Percentiles rank a stretch among this genome's conserved stretches.
Evolutionary conservation across 495 filamentous ascomycete genomes (phyloP).

Genomic region (Letharia lupina): DNA sequence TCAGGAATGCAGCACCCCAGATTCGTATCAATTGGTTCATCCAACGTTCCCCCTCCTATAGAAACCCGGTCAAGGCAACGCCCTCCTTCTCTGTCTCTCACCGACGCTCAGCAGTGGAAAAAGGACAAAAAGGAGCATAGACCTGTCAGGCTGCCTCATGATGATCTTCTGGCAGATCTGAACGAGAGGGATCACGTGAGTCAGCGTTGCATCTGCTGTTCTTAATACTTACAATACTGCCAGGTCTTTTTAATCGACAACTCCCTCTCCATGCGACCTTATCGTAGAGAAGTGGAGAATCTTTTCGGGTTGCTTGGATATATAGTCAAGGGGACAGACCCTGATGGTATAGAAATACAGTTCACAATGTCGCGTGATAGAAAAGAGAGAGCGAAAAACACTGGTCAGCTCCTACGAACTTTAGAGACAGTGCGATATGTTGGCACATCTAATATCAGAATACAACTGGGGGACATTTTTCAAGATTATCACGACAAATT

Average conservation of each 20-base stretch:
- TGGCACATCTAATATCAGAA: constrained; percentile 20
- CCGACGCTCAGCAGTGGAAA: no score
- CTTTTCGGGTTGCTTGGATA: constrained; percentile 28
- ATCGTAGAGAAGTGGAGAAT: constrained; percentile 26
- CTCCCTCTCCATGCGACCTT: constrained; percentile 28
- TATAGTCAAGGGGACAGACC: constrained; percentile 30
- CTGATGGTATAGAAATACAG: constrained; percentile 30
- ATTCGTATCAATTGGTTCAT: no score
- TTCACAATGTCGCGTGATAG: constrained; percentile 26
- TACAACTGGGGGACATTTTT: constrained; percentile 5
- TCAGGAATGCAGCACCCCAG: no score
- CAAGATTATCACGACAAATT: constrained; percentile 14
- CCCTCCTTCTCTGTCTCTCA: no score
- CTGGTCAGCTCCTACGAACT: constrained; percentile 15
- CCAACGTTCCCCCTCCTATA: no score
- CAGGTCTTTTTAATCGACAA: constrained; percentile 39
- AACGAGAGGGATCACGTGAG: constrained; percentile 24
- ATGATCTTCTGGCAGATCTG: constrained; percentile 20
- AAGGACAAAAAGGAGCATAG: no score
- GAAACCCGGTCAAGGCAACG: no score
- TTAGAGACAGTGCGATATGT: constrained; percentile 5
- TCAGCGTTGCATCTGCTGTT: background rate
- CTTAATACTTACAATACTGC: background rate
- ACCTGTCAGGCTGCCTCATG: no score
- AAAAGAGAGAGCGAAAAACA: constrained; percentile 1